A percentile compares a stretch with the other conserved stretches of the same genome.
phyloP scores from a whole-genome alignment of 139 green algal genomes.

The Tetraselmis striata region DNA sequence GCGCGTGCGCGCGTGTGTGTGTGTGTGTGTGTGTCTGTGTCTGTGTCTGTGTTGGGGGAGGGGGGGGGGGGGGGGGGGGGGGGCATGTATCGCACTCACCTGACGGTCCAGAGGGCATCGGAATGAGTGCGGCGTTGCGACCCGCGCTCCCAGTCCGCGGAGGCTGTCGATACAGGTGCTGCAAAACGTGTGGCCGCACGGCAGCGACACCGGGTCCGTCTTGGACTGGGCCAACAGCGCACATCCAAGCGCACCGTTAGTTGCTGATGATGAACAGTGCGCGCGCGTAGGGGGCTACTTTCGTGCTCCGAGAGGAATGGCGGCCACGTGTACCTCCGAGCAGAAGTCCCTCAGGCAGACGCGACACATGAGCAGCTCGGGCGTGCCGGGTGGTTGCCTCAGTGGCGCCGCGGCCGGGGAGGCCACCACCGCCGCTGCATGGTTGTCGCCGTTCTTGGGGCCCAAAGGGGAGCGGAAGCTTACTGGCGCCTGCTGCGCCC shows the following conservation, averaged over 20 bases:
- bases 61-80: no score
- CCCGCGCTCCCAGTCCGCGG: not conserved
- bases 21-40: no score
- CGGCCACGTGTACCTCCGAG: not conserved
- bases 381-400: not conserved
- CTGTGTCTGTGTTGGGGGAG: no score
- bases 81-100: no score
- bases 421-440: no score
- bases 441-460: not conserved
- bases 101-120: not conserved
- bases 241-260: no score
- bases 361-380: not conserved
- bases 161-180: not conserved
- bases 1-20: no score
- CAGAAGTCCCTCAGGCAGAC: not conserved
- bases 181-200: not conserved
- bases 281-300: no score
- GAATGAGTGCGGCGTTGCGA: not conserved
- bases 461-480: not conserved
- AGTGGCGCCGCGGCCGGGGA: no score
- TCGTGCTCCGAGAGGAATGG: no score
- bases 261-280: no score
- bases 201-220: not conserved
- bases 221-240: not conserved
- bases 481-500: not conserved